Evolutionary conservation across 257 asterid genomes (phyloP), one percentile per base, ranked within the genome.

Genomic region (Primulina huaijiensis): DNA sequence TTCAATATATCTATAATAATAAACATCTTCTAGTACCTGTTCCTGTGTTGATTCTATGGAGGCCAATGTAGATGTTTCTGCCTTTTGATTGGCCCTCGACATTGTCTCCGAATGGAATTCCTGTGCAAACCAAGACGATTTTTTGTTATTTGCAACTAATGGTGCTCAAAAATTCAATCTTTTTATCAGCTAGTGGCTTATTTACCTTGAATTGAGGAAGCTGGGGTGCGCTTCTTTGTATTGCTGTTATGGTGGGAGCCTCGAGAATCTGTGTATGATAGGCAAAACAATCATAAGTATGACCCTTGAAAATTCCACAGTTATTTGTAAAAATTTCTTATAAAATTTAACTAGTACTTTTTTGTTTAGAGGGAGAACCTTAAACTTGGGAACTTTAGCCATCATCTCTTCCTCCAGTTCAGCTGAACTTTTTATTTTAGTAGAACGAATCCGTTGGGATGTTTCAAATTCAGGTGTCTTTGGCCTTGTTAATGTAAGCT

Each of bases 341-440:
- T 5, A 50, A 50, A 50, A 1, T 21, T 43, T 25, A 68, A 33
- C 37, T 11, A 34, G 1, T 77, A 92, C 98, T 90, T 83, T 93
- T 78, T 90, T 93, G 74, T 89, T 90, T 19, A 90, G 8, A 1
- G 99, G 97, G 55, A 90, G 88, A 63, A 97, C 99, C 83, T 83
- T 90, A 61, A 93, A 93, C 86, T 93, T 89, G 1, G 99, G 96
- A 20, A 89, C 77, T 69, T 90, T 91, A 71, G 96, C 97, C 91
- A 93, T 83, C 89, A 89, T 87, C 82, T 93, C 97, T 81, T 89
- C 95, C 80, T 93, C 99, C 14, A 89, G 64, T 71, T 90, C 97
- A 30, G 95, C 92, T 68, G 96, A 83, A 72, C 96, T 93, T 75
- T 93, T 90, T 19, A 86, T 60, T 74, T 77, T 89, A 27, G 81